Base-by-base conservation (phyloP, 2,329 filamentous ascomycete genomes). In the Metarhizium sp. region DNA sequence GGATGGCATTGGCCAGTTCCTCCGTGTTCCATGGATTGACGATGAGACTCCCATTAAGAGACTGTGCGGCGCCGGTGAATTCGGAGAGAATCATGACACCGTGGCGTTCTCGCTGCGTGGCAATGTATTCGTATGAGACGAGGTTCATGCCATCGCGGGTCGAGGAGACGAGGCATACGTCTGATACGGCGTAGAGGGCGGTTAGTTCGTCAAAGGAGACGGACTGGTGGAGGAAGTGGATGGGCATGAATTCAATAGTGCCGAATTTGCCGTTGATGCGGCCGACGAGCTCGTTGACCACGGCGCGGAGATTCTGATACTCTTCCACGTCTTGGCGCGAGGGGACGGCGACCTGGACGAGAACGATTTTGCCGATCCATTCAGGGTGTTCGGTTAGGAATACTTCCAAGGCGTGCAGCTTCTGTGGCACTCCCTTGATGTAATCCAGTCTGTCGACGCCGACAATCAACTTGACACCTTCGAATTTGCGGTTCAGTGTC, bases 81-180 rank as follows among this genome's bases (percentile, higher is more conserved):
- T 99, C 94, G 50, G 92, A 96, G 36, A 99, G 82, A 55, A 99
- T 92, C 82, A 99, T 87, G 59, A 90, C 87, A 57, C 94, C 94
- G 67, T 97, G 90, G 52, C 90, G 86, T 67, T 95, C 85, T 63
- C 89, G 83, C 68, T 99, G 92, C 3, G 89, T 90, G 29, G 92
- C 92, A 61, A 99, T 96, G 75, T 97, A 99, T 72, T 99, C 92
- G 73, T 96, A 97, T 0, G 91, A 95, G 36, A 97, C 94, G 34
- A 99, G 79, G 71, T 99, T 99, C 94, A 99, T 99, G 66, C 94
- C 94, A 68, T 99, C 94, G 51, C 94, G 87, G n/a, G 90, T 97
- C 2, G 89, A 96, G 8, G 88, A 95, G 42, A 95, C 92, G 14
- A 97, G 81, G 68, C 92, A 96, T 48, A 90, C 89, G 67, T 96